Base-by-base conservation (phyloP, 2,329 filamentous ascomycete genomes). In the Diaporthe destruens region DNA sequence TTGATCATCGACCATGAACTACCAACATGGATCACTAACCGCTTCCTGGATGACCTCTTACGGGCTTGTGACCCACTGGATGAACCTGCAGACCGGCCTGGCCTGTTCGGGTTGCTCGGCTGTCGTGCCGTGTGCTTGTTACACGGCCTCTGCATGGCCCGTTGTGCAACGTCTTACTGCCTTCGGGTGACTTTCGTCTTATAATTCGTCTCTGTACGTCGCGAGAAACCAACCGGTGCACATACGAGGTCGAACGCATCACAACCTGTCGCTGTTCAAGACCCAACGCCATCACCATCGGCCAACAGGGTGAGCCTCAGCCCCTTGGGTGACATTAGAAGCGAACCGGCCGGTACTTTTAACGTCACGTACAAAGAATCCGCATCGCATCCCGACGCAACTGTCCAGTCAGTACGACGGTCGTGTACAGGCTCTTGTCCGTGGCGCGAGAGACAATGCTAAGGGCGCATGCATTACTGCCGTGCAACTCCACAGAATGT, bases 101-200 rank as follows among this genome's bases (percentile, higher is more conserved):
- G 20, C n/a, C 32, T 51, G 29, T 49, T 51, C 59, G 61, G 36
- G 44, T 18, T 32, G 29, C 20, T 51, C 61, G 61, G 61, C 14
- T 65, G 44, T 49, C 2, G 14, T 65, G 61, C 61, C 32, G 42
- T 53, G 47, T 34, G n/a, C 47, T 29, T 20, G 14, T 32, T 16
- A 23, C 25, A 53, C 32, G 16, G 20, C 47, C 32, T 39, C 12
- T 39, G 51, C 32, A 34, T 39, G 61, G 32, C 18, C n/a, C 11
- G 3, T 4, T 12, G 47, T 66, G 61, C 61, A 39, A 66, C 44
- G 61, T 66, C 47, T 66, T 36, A 20, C 61, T 53, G 61, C 61
- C 25, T n/a, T 53, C 61, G 61, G 61, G 44, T 39, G 61, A 66
- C 61, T 53, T 7, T 66, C 23, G 61, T 32, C 32, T 66, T n/a